phyloP scores from a whole-genome alignment of 352 stramenopile genomes.

The Phytophthora sojae region DNA sequence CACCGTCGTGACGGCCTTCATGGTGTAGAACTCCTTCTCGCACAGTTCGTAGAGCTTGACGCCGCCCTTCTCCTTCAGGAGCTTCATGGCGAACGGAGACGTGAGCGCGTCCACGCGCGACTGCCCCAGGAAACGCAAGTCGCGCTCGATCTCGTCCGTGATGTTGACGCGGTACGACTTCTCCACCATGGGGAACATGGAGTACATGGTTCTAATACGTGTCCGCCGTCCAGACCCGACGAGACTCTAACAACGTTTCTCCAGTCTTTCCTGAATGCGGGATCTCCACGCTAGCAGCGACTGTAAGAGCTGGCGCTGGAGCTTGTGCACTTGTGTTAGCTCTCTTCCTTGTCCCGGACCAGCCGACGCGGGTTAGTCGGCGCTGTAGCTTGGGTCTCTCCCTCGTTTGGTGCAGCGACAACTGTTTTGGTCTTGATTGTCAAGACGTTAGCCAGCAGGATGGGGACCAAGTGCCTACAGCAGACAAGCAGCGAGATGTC shows the following conservation, averaged over 20 bases:
- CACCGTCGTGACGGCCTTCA: constrained; percentile 81
- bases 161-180: constrained; percentile 85
- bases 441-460: constrained; percentile 16
- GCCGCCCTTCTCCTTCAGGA: constrained; percentile 74
- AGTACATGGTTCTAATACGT: constrained; percentile 47
- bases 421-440: constrained; percentile 32
- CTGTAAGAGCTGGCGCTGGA: background rate
- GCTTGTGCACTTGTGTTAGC: background rate
- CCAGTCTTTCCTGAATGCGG: constrained; percentile 33
- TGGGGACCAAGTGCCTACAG: background rate
- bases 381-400: constrained; percentile 18
- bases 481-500: background rate
- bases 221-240: background rate
- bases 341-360: background rate
- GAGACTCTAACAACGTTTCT: background rate
- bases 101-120: constrained; percentile 84
- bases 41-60: constrained; percentile 82
- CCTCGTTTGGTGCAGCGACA: constrained; percentile 8
- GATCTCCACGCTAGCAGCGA: too few species aligned
- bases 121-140: constrained; percentile 85
- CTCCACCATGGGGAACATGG: constrained; percentile 88
- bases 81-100: constrained; percentile 80
- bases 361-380: background rate
- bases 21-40: constrained; percentile 89
- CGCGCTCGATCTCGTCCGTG: constrained; percentile 84